A percentile compares a stretch with the other conserved stretches of the same genome.
Evolutionary conservation across 495 filamentous ascomycete species (phyloP).

Genomic region (Talaromyces liani): DNA sequence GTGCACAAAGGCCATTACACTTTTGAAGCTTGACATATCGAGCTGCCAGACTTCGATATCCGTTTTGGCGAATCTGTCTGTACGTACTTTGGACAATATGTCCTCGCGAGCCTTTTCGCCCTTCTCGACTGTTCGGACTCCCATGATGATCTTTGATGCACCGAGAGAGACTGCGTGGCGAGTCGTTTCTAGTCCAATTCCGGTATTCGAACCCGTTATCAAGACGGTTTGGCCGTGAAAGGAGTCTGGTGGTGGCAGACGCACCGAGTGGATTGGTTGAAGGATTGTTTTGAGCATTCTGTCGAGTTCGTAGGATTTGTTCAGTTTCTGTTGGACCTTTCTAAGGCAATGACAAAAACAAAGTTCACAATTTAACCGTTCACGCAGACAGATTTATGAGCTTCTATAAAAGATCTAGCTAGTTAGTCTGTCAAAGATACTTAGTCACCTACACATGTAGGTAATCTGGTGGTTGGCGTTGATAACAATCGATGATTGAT

Average conservation of each 20-base stretch:
- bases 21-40: slow-evolving; percentile 45
- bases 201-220: slow-evolving; percentile 36
- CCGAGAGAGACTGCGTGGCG: slow-evolving; percentile 36
- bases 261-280: background rate
- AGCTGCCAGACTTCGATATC: slow-evolving; percentile 47
- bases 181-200: slow-evolving; percentile 42
- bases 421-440: background rate
- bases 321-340: background rate
- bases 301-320: background rate
- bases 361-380: background rate
- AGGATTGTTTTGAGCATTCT: slow-evolving; percentile 1
- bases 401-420: background rate
- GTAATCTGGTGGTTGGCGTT: background rate
- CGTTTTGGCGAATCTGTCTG: slow-evolving; percentile 9
- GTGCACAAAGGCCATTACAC: slow-evolving; percentile 38
- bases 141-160: slow-evolving; percentile 34
- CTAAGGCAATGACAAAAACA: background rate
- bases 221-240: slow-evolving; percentile 21
- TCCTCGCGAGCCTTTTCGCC: slow-evolving; percentile 41
- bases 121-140: slow-evolving; percentile 33
- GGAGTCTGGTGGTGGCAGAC: background rate
- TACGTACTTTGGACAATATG: slow-evolving; percentile 22
- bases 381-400: background rate
- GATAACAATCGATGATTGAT: background rate
- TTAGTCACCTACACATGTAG: background rate